Conservation (phyloP, 805 yeast species). For the Wickerhamomyces bovis region DNA sequence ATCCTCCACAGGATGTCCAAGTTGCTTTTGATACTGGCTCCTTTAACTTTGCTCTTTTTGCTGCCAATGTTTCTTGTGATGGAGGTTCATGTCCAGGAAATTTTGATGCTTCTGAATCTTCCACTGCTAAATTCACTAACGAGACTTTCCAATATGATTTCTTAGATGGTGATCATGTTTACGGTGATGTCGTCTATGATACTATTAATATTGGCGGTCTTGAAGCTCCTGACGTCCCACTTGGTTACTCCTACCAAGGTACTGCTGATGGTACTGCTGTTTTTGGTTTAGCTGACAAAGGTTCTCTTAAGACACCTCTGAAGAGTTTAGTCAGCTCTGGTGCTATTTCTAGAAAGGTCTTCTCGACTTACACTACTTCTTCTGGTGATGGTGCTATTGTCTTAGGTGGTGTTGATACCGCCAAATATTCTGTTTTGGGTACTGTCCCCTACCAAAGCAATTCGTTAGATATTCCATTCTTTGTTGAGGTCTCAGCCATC, state of each 20-base stretch:
- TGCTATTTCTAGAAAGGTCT: constrained; percentile 7
- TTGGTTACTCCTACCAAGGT: constrained; percentile 2
- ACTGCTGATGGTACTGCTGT: constrained; percentile 3
- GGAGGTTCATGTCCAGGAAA: background rate
- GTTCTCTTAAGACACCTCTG: background rate
- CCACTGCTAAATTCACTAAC: constrained; percentile 1
- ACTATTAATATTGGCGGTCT: constrained; percentile 8
- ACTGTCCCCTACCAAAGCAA: constrained; percentile 5
- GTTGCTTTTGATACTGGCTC: constrained; percentile 18
- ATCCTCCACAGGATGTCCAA: constrained; percentile 11
- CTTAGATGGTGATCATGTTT: constrained; percentile 7
- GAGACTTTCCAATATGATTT: constrained; percentile 3
- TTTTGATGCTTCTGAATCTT: constrained; percentile 4
- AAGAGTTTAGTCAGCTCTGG: background rate
- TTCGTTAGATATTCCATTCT: background rate
- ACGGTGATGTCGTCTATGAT: constrained; percentile 7
- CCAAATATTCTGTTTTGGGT: constrained; percentile 13
- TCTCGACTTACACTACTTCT: constrained; percentile 6
- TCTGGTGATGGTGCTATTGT: constrained; percentile 11
- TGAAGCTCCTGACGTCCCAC: background rate
- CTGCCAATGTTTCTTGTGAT: background rate
- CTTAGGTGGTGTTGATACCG: constrained; percentile 19
- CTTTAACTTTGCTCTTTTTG: constrained; percentile 4
- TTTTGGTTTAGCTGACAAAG: constrained; percentile 6
- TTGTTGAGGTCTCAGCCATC: constrained; percentile 8